These are phyloP conservation scores for Forsythia viridissima DNA, from an alignment of 257 asterid genomes.

Conservation along the genomic window DNA sequence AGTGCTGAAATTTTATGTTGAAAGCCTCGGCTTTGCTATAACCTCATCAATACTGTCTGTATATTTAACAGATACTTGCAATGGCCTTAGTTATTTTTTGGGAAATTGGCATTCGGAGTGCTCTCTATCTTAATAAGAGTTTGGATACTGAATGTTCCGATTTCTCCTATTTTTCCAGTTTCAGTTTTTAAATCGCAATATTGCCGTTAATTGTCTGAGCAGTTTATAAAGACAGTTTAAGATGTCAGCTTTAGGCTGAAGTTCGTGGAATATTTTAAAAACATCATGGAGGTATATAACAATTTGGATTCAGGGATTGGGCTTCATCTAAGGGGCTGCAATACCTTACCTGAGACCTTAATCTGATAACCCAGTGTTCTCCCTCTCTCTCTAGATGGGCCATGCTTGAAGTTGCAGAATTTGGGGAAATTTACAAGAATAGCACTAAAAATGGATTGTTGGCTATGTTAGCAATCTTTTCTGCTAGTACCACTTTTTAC, in stretches of 20 bases:
- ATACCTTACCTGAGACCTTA: background rate
- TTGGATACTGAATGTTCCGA: background rate
- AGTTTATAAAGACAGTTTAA: too few relatives aligned
- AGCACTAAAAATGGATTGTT: background rate
- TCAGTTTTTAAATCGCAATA: background rate
- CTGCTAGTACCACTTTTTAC: background rate
- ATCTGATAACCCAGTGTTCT: background rate
- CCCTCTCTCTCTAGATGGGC: background rate
- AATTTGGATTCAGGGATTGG: background rate
- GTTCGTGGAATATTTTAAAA: background rate
- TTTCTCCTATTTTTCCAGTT: conserved; percentile 7
- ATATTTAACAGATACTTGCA: background rate
- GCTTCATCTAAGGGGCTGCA: background rate
- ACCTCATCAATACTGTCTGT: background rate
- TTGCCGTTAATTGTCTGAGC: too few relatives aligned
- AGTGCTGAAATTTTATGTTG: conserved; percentile 6
- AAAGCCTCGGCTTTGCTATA: conserved; percentile 12
- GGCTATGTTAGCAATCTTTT: background rate
- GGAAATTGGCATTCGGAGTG: background rate
- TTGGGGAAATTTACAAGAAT: background rate
- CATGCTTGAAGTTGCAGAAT: background rate
- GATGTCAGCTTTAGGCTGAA: background rate
- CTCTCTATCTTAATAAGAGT: background rate
- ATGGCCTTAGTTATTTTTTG: background rate
- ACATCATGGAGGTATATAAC: background rate